These are phyloP conservation scores for Ceratocystis eucalypticola DNA, from an alignment of 2,329 filamentous ascomycete species.

Conservation along the genomic window DNA sequence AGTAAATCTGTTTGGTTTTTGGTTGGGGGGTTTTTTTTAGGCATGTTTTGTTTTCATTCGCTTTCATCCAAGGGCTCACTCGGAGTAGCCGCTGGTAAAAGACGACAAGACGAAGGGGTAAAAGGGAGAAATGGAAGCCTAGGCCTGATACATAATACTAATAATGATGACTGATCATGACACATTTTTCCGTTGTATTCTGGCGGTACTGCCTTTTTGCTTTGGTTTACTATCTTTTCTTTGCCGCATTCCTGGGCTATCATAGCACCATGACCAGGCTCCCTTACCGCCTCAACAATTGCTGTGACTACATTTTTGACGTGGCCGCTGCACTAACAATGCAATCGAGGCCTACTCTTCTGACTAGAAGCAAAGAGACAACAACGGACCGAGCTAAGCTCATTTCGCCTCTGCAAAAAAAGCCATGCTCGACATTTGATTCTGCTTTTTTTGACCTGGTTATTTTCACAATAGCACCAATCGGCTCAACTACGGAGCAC, in stretches of 20 bases:
- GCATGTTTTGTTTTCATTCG: neutral
- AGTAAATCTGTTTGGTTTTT: neutral
- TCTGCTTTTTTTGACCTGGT: neutral
- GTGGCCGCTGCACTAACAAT: neutral
- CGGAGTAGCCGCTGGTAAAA: neutral
- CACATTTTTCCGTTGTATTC: neutral
- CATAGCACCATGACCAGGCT: neutral
- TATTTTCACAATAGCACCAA: neutral
- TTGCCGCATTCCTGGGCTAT: neutral
- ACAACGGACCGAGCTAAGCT: too few relatives aligned
- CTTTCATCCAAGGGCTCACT: neutral
- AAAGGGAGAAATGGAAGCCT: neutral
- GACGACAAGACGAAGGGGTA: neutral
- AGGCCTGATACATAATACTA: too few relatives aligned
- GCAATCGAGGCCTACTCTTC: neutral
- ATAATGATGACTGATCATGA: neutral
- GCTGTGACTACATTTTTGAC: neutral
- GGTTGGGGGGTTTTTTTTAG: neutral
- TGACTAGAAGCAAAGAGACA: too few relatives aligned
- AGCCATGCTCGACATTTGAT: too few relatives aligned
- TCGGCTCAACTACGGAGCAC: constrained; percentile 12
- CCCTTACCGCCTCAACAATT: neutral
- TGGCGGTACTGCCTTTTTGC: neutral
- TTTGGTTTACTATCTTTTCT: neutral
- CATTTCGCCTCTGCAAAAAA: too few relatives aligned